Conservation (phyloP, 2,329 filamentous ascomycete species). For the Tolypocladium ophioglossoides region DNA sequence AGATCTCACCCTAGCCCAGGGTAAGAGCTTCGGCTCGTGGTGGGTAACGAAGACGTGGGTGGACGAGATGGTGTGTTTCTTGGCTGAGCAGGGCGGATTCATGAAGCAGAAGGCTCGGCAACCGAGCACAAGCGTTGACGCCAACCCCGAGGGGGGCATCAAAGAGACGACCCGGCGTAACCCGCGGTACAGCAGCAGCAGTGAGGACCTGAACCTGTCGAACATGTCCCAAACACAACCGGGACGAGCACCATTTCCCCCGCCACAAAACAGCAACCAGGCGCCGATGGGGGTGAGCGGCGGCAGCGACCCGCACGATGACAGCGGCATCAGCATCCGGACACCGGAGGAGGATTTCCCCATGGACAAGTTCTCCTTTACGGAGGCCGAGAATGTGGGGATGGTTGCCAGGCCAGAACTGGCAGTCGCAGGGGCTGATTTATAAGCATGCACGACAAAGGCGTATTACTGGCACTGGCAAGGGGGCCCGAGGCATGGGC, state of each 20-base stretch:
- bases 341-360: conserved; percentile 56
- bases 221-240: conserved; percentile 37
- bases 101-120: conserved; percentile 47
- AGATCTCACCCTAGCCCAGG: conserved; percentile 69
- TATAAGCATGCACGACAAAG: neutral
- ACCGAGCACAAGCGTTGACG: conserved; percentile 12
- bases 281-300: conserved; percentile 19
- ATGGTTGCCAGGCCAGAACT: conserved; percentile 22
- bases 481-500: neutral
- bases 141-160: conserved; percentile 22
- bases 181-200: conserved; percentile 32
- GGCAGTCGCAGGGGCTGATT: conserved; percentile 6
- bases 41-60: conserved; percentile 95
- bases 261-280: conserved; percentile 31
- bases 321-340: conserved; percentile 64
- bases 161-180: conserved; percentile 24
- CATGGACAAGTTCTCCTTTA: conserved; percentile 46
- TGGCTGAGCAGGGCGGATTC: conserved; percentile 85
- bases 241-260: conserved; percentile 38
- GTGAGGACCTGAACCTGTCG: conserved; percentile 34
- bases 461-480: neutral
- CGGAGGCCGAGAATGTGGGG: conserved; percentile 22
- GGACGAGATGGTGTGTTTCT: conserved; percentile 86
- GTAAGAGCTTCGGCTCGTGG: conserved; percentile 79
- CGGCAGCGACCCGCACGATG: conserved; percentile 47